Evolutionary conservation across 192 early-diverging fungal genomes (phyloP).

Genomic region (Umbelopsis sp.): DNA sequence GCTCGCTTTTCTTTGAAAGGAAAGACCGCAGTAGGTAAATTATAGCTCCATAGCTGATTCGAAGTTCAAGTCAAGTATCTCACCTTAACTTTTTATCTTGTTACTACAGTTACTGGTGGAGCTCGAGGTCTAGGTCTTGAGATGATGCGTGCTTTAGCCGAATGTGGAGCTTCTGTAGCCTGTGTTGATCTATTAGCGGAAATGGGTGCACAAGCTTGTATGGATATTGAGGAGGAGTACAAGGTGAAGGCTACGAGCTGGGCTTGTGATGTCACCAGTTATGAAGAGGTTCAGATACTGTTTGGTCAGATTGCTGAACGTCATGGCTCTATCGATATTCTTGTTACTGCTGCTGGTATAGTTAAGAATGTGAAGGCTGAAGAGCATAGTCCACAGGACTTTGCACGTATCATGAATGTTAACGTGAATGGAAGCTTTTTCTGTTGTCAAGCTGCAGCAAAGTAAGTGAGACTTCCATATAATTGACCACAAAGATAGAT

Average conservation of each 20-base stretch:
- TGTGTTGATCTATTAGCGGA: slow-evolving; percentile 35
- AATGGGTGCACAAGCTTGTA: slow-evolving; percentile 22
- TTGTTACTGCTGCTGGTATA: slow-evolving; percentile 43
- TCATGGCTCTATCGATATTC: slow-evolving; percentile 37
- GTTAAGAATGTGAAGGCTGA: slow-evolving; percentile 34
- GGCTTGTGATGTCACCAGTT: slow-evolving; percentile 39
- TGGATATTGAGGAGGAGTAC: slow-evolving; percentile 14
- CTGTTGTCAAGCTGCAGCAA: slow-evolving; percentile 40
- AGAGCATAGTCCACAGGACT: slow-evolving; percentile 32
- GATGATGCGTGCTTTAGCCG: slow-evolving; percentile 44
- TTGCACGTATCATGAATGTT: slow-evolving; percentile 36
- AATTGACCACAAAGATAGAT: too few relatives aligned
- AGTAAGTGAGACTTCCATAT: slow-evolving; percentile 19
- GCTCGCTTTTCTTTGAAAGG: slow-evolving; percentile 32
- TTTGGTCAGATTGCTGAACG: slow-evolving; percentile 35
- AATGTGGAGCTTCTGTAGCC: slow-evolving; percentile 40
- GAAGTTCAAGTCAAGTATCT: not conserved
- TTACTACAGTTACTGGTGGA: slow-evolving; percentile 37
- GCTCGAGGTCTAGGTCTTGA: slow-evolving; percentile 42
- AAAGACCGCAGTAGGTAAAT: slow-evolving; percentile 38
- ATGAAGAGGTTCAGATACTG: slow-evolving; percentile 27
- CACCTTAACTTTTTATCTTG: too few relatives aligned
- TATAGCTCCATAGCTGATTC: not conserved
- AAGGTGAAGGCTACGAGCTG: slow-evolving; percentile 33
- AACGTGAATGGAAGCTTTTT: slow-evolving; percentile 42